These are phyloP conservation scores for Diaporthe vexans DNA, from an alignment of 2,329 filamentous ascomycete genomes.

Conservation along the genomic window DNA sequence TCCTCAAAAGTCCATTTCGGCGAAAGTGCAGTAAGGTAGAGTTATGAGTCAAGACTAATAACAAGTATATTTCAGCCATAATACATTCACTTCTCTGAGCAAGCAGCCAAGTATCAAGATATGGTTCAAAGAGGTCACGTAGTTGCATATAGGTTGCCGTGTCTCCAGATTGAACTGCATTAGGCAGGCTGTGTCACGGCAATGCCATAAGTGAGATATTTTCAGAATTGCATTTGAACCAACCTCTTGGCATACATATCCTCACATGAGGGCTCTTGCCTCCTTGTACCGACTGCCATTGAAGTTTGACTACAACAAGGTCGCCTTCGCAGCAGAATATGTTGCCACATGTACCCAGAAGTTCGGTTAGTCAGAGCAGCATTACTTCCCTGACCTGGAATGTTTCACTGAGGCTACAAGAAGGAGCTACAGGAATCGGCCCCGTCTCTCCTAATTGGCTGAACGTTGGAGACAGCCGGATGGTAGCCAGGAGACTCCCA, in stretches of 20 bases:
- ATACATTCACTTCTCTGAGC: not conserved
- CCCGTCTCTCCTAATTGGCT: not conserved
- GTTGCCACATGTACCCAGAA: not conserved
- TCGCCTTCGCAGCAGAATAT: not conserved
- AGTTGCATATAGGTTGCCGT: not conserved
- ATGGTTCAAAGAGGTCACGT: conserved; percentile 8
- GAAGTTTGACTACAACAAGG: not conserved
- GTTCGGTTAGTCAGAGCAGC: conserved; percentile 9
- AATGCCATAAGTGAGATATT: not conserved
- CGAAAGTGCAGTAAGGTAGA: not conserved
- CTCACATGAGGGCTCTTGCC: not conserved
- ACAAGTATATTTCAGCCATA: not conserved
- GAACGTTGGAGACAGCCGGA: not conserved
- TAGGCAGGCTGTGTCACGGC: not conserved
- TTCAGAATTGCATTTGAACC: not conserved
- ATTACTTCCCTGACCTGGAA: conserved; percentile 11
- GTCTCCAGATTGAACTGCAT: not conserved
- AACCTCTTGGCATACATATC: not conserved
- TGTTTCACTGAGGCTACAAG: conserved; percentile 14
- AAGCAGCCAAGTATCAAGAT: not conserved
- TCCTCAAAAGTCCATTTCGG: not conserved
- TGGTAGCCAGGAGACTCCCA: conserved; percentile 10
- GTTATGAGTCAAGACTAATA: not conserved
- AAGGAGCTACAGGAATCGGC: not conserved
- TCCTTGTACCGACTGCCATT: not conserved